These are phyloP conservation scores for Sinapis alba DNA, from an alignment of 441 rosid genomes.

Conservation along the genomic window DNA sequence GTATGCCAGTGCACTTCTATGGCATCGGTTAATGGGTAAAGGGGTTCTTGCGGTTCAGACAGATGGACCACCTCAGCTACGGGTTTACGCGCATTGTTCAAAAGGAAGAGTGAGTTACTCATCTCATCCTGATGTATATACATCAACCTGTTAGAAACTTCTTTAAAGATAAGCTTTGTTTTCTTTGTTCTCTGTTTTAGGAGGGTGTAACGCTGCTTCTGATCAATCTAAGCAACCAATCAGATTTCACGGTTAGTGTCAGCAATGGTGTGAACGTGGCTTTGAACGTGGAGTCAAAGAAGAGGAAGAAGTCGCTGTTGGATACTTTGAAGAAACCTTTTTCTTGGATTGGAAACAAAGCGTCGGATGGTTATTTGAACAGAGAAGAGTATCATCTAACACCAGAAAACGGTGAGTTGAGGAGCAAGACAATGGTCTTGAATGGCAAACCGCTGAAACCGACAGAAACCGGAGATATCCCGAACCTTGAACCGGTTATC, in stretches of 20 bases:
- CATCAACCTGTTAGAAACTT: neutral
- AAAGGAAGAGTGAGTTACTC: constrained; percentile 77
- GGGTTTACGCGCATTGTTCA: constrained; percentile 87
- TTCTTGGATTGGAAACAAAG: constrained; percentile 64
- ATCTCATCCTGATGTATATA: neutral
- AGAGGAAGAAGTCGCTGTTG: constrained; percentile 46
- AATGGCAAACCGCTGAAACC: constrained; percentile 73
- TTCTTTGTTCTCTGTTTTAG: constrained; percentile 41
- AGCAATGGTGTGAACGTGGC: constrained; percentile 47
- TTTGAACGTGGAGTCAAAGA: constrained; percentile 28
- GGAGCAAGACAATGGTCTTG: constrained; percentile 71
- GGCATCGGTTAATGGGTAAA: constrained; percentile 97
- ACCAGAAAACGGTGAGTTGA: constrained; percentile 63
- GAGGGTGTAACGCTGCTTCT: constrained; percentile 77
- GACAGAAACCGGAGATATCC: constrained; percentile 57
- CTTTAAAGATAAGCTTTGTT: neutral
- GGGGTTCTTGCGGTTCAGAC: constrained; percentile 63
- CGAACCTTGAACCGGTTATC: constrained; percentile 59
- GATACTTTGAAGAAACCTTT: constrained; percentile 60
- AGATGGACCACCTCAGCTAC: constrained; percentile 63
- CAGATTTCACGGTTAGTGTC: constrained; percentile 52
- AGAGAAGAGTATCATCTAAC: constrained; percentile 95
- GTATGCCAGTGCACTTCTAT: constrained; percentile 76
- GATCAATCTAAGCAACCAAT: constrained; percentile 81
- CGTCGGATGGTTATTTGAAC: constrained; percentile 45